Base-by-base conservation (phyloP, 441 rosid genomes). In the Biscutella laevigata region DNA sequence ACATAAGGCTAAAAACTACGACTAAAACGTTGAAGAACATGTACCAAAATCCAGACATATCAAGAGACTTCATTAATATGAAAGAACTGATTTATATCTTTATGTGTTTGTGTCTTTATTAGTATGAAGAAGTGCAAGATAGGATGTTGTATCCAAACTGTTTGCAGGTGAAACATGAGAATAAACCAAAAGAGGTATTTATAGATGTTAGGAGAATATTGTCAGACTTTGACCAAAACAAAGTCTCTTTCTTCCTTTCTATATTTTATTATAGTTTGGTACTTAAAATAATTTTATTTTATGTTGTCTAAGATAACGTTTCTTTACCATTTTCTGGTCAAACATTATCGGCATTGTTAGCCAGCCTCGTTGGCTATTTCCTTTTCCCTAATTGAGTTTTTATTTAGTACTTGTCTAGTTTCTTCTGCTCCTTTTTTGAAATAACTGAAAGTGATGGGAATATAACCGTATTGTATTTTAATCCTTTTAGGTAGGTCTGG, bases 271-370 rank as follows among this genome's bases (percentile, higher is more conserved):
- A 6, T 62, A 27, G 15, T 36, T 11, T 27, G 27, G 5, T 41
- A 50, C 42, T 57, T n/a, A n/a, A n/a, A n/a, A n/a, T 27, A 41
- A 3, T 6, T 29, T 47, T 49, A 25, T 30, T 8, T 46, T 40
- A 51, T 44, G 54, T 22, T 43, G 28, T 11, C 25, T 8, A 37
- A 44, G 37, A 49, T 40, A 51, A 66, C 65, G 65, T 52, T 66
- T 58, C 49, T 44, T 58, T 38, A 37, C 60, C 60, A 66, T 52
- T 51, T 52, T 50, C 17, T 58, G 60, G 70, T 66, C 70, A 66
- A 66, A 66, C 55, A 66, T 66, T 10, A 66, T 66, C 54, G 17
- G 64, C 70, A 62, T 53, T 52, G n/a, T n/a, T n/a, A n/a, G n/a
- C n/a, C 43, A 35, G 64, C 45, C 40, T 64, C 3, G 6, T 37